Base-by-base conservation (phyloP, 306 rosid species). In the Morella rubra region DNA sequence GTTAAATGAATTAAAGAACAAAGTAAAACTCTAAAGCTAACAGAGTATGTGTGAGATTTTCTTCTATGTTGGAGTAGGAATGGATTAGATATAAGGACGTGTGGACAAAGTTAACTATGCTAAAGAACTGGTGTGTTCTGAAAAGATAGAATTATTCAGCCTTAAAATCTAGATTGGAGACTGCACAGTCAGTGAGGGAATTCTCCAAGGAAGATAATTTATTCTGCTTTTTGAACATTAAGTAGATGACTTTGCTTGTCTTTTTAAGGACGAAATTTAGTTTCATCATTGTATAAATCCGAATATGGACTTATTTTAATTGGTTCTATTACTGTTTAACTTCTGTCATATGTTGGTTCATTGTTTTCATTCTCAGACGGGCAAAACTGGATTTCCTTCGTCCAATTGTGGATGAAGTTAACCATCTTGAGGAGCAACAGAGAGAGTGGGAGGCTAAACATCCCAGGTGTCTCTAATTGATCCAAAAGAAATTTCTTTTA, bases 351-450 rank as follows among this genome's bases (percentile, higher is more conserved):
- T 37, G 15, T 15, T 54, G 13, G 27, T 22, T 79, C 53, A 49
- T 73, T 8, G 46, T 60, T 44, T 22, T 24, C 24, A 27, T 69
- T 82, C 50, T 64, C 65, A 94, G 98, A 85, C 84, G 85, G 55
- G 61, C 83, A 7, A 92, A 85, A 79, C 76, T 92, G 87, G 78
- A 56, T 65, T 71, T 85, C 37, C 77, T 89, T 8, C 77, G 91
- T 6, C 79, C 85, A 62, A 54, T 85, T 19, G 80, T 92, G n/a
- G 84, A 87, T 16, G 90, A 90, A 71, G 73, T 94, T 61, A 76
- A 82, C 55, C 61, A 80, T 58, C 55, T 91, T 11, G 93, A 83
- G 79, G 88, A 80, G 75, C 85, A 86, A 73, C 85, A 61, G 37
- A 56, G 69, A 40, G 81, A 83, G 53, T 86, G 86, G 78, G 89